Evolutionary conservation across 2,329 filamentous ascomycete genomes (phyloP).

Genomic region (Neonectria magnoliae): DNA sequence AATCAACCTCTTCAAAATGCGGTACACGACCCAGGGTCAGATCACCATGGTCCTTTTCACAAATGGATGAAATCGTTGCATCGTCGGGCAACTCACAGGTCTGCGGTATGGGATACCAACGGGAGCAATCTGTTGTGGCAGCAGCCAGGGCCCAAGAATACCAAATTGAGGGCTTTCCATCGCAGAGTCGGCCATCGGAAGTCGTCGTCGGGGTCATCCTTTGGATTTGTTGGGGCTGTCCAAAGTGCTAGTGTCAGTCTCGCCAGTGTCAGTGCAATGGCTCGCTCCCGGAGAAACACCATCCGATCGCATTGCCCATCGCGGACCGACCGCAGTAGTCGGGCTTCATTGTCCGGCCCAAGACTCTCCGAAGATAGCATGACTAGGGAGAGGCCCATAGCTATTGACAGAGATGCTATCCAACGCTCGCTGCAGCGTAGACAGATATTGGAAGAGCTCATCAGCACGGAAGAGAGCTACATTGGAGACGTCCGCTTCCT

Average conservation of each 20-base stretch:
- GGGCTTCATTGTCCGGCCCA: constrained; percentile 66
- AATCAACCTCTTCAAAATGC: constrained; percentile 20
- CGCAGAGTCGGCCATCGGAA: constrained; percentile 55
- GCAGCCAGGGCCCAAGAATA: constrained; percentile 11
- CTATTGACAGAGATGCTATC: constrained; percentile 74
- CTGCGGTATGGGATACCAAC: constrained; percentile 11
- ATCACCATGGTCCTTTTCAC: constrained; percentile 64
- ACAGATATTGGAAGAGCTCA: constrained; percentile 84
- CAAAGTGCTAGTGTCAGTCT: constrained; percentile 85
- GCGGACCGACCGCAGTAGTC: constrained; percentile 70
- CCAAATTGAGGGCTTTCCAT: constrained; percentile 15
- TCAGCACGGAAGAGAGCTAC: constrained; percentile 88
- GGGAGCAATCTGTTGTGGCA: constrained; percentile 14
- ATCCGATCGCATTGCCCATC: constrained; percentile 64
- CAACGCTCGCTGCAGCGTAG: constrained; percentile 79
- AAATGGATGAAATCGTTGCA: constrained; percentile 79
- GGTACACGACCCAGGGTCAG: constrained; percentile 21
- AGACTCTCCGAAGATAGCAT: constrained; percentile 73
- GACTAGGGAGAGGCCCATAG: constrained; percentile 64
- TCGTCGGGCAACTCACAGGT: constrained; percentile 60
- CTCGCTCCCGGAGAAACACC: constrained; percentile 65
- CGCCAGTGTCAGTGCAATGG: constrained; percentile 74
- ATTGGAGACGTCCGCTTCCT: constrained; percentile 88
- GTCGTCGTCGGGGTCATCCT: constrained; percentile 78
- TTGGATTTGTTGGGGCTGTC: constrained; percentile 81